phyloP scores from a whole-genome alignment of 805 yeast species.

The Blastobotrys mokoenaii region DNA sequence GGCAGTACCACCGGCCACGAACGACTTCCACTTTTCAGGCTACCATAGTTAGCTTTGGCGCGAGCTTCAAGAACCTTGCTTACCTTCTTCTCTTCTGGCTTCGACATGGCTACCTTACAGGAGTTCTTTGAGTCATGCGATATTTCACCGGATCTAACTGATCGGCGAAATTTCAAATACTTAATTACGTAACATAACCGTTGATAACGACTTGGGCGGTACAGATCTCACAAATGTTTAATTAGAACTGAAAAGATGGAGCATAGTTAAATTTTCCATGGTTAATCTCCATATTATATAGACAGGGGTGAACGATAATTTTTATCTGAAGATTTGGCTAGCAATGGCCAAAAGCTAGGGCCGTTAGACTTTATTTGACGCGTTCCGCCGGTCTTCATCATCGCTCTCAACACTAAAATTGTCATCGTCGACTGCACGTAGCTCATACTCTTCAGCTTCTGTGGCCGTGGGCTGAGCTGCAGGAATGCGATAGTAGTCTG shows the following conservation, averaged over 20 bases:
- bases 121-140: not conserved
- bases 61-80: not conserved
- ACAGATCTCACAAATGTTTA: too few relatives aligned
- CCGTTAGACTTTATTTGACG: not conserved
- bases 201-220: too few relatives aligned
- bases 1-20: conserved; percentile 40
- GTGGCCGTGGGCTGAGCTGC: conserved; percentile 1
- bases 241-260: too few relatives aligned
- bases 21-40: conserved; percentile 28
- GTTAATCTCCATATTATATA: too few relatives aligned
- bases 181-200: too few relatives aligned
- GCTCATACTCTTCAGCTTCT: conserved; percentile 19
- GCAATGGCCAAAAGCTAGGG: too few relatives aligned
- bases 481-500: conserved; percentile 6
- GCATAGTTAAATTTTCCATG: too few relatives aligned
- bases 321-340: too few relatives aligned
- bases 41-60: conserved; percentile 5
- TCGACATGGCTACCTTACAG: not conserved
- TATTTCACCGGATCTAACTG: not conserved
- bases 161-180: too few relatives aligned
- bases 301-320: too few relatives aligned
- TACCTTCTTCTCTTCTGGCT: conserved; percentile 1
- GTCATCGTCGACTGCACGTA: conserved; percentile 13
- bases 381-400: conserved; percentile 7
- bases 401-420: conserved; percentile 15